phyloP scores from a whole-genome alignment of 768 basidiomycete genomes.

The Trametes elegans region DNA sequence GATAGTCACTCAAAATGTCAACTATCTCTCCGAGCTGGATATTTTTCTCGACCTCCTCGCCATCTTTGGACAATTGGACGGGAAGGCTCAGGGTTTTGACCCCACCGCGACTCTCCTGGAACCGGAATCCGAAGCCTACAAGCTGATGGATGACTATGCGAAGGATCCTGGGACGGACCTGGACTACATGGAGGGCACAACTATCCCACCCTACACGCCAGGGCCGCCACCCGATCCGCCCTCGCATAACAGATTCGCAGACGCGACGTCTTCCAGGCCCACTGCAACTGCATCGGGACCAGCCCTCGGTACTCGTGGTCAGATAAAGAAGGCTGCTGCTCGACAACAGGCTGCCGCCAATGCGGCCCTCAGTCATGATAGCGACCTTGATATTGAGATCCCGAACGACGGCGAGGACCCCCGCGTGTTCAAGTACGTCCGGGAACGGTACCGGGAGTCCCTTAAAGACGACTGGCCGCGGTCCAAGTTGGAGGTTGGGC shows the following conservation, averaged over 20 bases:
- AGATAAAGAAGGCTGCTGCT: too few relatives aligned
- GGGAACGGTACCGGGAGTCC: neutral
- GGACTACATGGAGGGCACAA: neutral
- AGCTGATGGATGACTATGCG: neutral
- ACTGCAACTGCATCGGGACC: too few relatives aligned
- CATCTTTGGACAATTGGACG: neutral
- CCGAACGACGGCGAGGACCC: neutral
- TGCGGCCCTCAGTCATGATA: too few relatives aligned
- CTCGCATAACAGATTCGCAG: too few relatives aligned
- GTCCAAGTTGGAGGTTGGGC: neutral
- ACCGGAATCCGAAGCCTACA: neutral
- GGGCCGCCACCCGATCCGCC: too few relatives aligned
- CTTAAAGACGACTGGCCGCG: neutral
- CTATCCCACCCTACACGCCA: too few relatives aligned
- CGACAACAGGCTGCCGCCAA: too few relatives aligned
- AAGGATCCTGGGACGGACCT: neutral
- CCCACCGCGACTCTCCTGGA: neutral
- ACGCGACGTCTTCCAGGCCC: too few relatives aligned
- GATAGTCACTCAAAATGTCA: neutral
- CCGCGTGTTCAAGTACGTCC: neutral
- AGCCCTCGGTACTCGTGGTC: too few relatives aligned
- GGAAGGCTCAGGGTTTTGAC: neutral
- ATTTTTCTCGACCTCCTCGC: neutral
- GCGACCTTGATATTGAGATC: too few relatives aligned
- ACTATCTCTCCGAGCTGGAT: neutral